phyloP scores from a whole-genome alignment of 2,329 filamentous ascomycete species.

The Cadophora sp. region DNA sequence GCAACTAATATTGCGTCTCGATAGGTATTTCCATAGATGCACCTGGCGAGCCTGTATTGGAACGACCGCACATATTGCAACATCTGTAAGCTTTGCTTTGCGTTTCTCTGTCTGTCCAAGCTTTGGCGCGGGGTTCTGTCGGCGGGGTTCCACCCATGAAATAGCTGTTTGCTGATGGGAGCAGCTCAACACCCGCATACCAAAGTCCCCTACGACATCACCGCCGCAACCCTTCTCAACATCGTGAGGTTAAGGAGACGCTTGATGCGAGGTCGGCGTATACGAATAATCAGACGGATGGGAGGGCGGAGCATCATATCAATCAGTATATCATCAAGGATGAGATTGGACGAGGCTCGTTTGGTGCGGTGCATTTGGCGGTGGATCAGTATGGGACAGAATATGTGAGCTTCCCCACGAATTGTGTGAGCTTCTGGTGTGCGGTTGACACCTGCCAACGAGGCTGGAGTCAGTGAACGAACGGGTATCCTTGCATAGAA shows the following conservation, averaged over 20 bases:
- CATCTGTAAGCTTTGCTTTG: constrained; percentile 38
- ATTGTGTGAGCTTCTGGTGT: not conserved
- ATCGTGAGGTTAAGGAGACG: constrained; percentile 80
- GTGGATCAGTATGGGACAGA: constrained; percentile 89
- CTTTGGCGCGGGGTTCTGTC: not conserved
- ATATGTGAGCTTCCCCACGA: constrained; percentile 70
- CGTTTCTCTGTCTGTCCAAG: not conserved
- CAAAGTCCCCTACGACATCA: constrained; percentile 70
- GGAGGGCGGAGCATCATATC: constrained; percentile 81
- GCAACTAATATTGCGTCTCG: constrained; percentile 1
- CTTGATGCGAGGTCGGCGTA: constrained; percentile 89
- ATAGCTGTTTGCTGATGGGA: constrained; percentile 29
- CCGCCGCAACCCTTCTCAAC: constrained; percentile 63
- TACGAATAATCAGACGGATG: constrained; percentile 83
- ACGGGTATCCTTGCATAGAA: not conserved
- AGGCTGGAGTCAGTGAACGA: not conserved
- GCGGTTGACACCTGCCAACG: not conserved
- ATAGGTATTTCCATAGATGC: constrained; percentile 50
- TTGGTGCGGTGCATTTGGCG: constrained; percentile 90
- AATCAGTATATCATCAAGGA: constrained; percentile 95
- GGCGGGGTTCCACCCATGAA: not conserved
- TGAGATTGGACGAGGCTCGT: constrained; percentile 96
- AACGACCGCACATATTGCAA: constrained; percentile 47
- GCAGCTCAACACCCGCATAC: constrained; percentile 55
- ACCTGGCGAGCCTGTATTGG: constrained; percentile 46